Base-by-base conservation (phyloP, 148 eudicot species). In the Camellia japonica region DNA sequence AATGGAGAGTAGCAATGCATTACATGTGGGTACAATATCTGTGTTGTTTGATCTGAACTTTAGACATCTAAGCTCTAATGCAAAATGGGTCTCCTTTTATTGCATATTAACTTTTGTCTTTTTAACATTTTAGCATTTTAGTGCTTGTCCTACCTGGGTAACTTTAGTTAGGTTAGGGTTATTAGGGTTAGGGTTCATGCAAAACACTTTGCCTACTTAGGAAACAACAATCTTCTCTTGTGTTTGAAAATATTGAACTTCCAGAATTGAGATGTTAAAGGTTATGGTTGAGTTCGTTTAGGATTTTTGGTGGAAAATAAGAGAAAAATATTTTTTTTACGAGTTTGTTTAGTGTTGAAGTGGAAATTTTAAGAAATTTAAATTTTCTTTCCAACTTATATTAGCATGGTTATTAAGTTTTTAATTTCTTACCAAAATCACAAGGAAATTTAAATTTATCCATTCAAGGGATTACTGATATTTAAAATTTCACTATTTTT, bases 111-210 rank as follows among this genome's bases (percentile, higher is more conserved):
- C n/a, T 63, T 18, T 64, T 3, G 19, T 42, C 56, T 8, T 30
- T 30, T 30, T 30, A 30, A 30, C 38, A 30, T 30, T 30, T 18
- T 62, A 41, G 30, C 18, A 47, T 49, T 47, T 49, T 20, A 6
- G 16, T 30, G 62, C 47, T 13, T 23, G n/a, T 64, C 55, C 3
- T 76, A 7, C 6, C 41, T 47, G 12, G 18, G 42, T 64, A 47
- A 3, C 47, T 77, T 49, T 18, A 2, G 60, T 64, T 51, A 76
- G 69, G 41, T 20, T 55, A 70, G 41, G 4, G 38, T 61, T 16
- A 16, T 14, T 15, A 30, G 56, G 72, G 61, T 51, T 77, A 77
- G 71, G 78, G 79, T 76, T 62, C 60, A 72, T 63, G 68, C 55
- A 66, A 41, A 76, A 5, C 13, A 64, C n/a, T 66, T 51, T 64